These are phyloP conservation scores for Phaeolepiota aurea DNA, from an alignment of 768 basidiomycete genomes.

Conservation along the genomic window DNA sequence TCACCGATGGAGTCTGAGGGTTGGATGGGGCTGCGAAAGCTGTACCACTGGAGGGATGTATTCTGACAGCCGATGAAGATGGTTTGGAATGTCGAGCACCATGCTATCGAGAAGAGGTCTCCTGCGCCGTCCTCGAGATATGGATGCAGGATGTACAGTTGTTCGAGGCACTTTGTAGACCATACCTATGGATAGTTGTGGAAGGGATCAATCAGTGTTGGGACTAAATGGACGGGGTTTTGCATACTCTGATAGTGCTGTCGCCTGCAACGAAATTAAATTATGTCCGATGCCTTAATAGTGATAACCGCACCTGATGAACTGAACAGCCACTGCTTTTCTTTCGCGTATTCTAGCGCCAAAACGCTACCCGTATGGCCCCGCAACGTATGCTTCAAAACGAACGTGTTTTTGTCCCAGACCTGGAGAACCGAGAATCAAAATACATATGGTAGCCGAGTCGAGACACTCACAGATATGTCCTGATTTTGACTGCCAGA, in stretches of 20 bases:
- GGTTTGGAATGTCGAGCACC: slow-evolving; percentile 59
- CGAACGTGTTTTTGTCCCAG: slow-evolving; percentile 72
- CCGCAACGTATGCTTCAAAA: slow-evolving; percentile 55
- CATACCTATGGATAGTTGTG: slow-evolving; percentile 50
- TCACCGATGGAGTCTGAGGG: slow-evolving; percentile 9
- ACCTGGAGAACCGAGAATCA: slow-evolving; percentile 46
- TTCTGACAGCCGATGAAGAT: slow-evolving; percentile 89
- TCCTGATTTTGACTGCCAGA: slow-evolving; percentile 74
- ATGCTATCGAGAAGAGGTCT: slow-evolving; percentile 80
- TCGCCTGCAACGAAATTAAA: not conserved
- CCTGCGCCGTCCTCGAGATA: slow-evolving; percentile 77
- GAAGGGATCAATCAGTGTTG: not conserved
- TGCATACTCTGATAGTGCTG: not conserved
- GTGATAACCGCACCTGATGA: slow-evolving; percentile 81
- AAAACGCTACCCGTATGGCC: slow-evolving; percentile 86
- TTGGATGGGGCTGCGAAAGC: slow-evolving; percentile 30
- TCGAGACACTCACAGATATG: slow-evolving; percentile 49
- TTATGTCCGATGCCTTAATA: too few relatives aligned
- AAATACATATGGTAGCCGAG: not conserved
- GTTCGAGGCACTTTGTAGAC: slow-evolving; percentile 60
- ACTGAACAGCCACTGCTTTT: slow-evolving; percentile 83
- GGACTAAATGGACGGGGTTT: slow-evolving; percentile 67
- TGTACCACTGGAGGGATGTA: slow-evolving; percentile 87
- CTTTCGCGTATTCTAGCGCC: slow-evolving; percentile 65
- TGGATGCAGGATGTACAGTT: slow-evolving; percentile 68